Base-by-base conservation (phyloP, 306 rosid species). In the Geum urbanum region DNA sequence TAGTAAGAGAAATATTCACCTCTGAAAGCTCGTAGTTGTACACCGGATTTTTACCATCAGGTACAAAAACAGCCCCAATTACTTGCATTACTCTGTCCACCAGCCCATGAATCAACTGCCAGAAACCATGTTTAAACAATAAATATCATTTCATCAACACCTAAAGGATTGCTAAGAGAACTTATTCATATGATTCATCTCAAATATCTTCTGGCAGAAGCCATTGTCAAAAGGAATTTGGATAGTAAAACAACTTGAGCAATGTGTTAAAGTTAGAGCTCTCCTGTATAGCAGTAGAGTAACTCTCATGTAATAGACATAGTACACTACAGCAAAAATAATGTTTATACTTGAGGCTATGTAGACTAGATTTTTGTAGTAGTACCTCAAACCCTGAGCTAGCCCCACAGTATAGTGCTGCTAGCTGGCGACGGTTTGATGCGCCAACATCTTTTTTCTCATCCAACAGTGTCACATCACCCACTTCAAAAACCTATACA, bases 341-440 rank as follows among this genome's bases (percentile, higher is more conserved):
- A 32, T 50, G 0, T 9, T 18, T 16, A 64, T 62, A 56, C 39
- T 11, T 14, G 56, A 77, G 77, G 60, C 59, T 7, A 67, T 64
- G 24, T 22, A 72, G 53, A 41, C 47, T 22, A 37, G 47, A 43
- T 20, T 51, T 65, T 27, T 2, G 50, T 27, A 76, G 2, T 65
- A 70, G 53, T 87, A 90, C 98, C 96, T 94, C 98, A 76, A 88
- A 90, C 71, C 98, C 97, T 6, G 98, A 95, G 68, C 77, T 87
- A 66, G 95, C 85, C 59, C 96, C 88, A 74, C 98, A 90, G 74
- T 85, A 84, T 27, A 88, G 77, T 5, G 98, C 98, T 68, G 89
- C 92, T 60, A 94, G 89, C 57, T 84, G 96, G 20, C 89, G 89
- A 62, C 46, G 69, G 82, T 94, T 94, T 85, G 77, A 79, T 72